Base-by-base conservation (phyloP, 495 filamentous ascomycete species). In the Aspergillus coremiiformis region DNA sequence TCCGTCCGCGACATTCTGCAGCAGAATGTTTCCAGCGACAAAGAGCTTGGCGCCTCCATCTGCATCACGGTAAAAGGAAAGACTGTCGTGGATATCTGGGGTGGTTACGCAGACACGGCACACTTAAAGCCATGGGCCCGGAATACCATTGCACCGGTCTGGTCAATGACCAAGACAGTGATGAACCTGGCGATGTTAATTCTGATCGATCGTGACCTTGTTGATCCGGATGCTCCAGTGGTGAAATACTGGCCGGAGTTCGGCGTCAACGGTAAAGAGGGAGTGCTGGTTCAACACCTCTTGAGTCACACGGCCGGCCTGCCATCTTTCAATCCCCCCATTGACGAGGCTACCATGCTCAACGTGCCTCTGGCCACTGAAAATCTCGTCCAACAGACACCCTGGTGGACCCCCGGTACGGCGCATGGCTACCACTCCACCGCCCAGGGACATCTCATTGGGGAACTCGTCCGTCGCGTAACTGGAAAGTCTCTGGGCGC, bases 221-320 rank as follows among this genome's bases (percentile, higher is more conserved):
- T 77, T 9, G 63, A 71, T 45, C 57, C 58, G 1, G 44, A 71
- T 27, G 73, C 64, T 23, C 64, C 65, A 6, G 69, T 74, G 0
- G 54, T 65, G 2, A 69, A 58, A 11, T 71, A 74, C 60, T 77
- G 74, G 74, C 73, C 74, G 0, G 74, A 74, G 24, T 75, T 77
- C 43, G 62, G 58, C 24, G 64, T 52, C 27, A 65, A 69, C 30
- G 71, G 70, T n/a, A 73, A 74, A 20, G 64, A 71, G 23, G 57
- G 64, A 14, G 52, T 75, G 21, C 59, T 64, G 24, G 68, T 77
- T 1, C 63, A 62, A 4, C 74, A 77, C 51, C 15, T 75, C 14
- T 60, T 77, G 17, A 65, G 62, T 51, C 73, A 77, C 47, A 59
- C 65, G 0, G 60, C 73, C 3, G 69, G 66, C 0, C 26, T 73